phyloP scores from a whole-genome alignment of 306 rosid species.

The Begonia peltatifolia region DNA sequence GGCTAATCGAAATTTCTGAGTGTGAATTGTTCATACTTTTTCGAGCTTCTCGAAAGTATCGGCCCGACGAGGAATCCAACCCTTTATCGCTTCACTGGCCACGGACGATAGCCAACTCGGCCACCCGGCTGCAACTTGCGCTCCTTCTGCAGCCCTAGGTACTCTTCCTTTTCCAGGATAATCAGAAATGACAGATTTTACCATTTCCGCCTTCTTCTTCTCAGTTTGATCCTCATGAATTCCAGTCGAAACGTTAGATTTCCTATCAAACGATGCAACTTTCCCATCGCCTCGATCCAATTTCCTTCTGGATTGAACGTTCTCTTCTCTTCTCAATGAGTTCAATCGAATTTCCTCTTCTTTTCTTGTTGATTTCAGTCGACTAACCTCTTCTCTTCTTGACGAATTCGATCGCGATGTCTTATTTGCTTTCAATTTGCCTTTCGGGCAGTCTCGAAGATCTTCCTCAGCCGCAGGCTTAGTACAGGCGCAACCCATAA shows the following conservation, averaged over 20 bases:
- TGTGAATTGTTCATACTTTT: constrained; percentile 29
- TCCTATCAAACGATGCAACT: constrained; percentile 36
- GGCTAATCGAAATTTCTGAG: too few species aligned
- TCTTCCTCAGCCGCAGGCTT: constrained; percentile 58
- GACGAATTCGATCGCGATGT: constrained; percentile 41
- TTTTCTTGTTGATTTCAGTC: constrained; percentile 42
- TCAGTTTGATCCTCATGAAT: constrained; percentile 28
- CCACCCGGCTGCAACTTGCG: constrained; percentile 96
- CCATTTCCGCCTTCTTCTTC: constrained; percentile 31
- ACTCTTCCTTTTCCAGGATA: constrained; percentile 45
- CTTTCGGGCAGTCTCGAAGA: constrained; percentile 33
- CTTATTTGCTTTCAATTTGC: constrained; percentile 26
- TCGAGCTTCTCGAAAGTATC: constrained; percentile 59
- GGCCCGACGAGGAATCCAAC: constrained; percentile 80
- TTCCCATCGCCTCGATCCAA: constrained; percentile 24
- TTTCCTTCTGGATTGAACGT: constrained; percentile 26
- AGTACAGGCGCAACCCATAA: constrained; percentile 57
- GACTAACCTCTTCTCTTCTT: constrained; percentile 31
- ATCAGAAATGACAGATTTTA: constrained; percentile 14
- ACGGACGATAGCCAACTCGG: constrained; percentile 83
- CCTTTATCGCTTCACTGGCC: constrained; percentile 72
- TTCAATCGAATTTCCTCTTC: constrained; percentile 6
- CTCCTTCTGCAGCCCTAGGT: constrained; percentile 48
- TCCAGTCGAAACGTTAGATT: constrained; percentile 26
- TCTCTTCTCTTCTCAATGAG: constrained; percentile 3